Evolutionary conservation across 1,284 basidiomycete species (phyloP).

Genomic region (Athelia sp.): DNA sequence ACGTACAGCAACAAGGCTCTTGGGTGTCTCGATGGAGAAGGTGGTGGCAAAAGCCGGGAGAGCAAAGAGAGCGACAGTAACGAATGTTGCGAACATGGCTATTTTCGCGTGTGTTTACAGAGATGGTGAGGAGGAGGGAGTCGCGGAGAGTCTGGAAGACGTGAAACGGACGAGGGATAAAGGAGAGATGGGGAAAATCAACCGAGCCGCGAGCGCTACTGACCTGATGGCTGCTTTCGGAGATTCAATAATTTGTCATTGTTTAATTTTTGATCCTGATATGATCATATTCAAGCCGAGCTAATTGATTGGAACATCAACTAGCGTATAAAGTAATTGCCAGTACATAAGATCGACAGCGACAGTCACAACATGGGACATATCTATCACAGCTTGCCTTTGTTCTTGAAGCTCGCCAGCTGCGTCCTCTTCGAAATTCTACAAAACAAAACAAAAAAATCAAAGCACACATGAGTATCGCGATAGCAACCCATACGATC

Average conservation of each 20-base stretch:
- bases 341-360: not conserved
- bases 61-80: constrained; percentile 65
- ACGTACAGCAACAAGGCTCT: constrained; percentile 45
- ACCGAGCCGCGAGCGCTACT: not conserved
- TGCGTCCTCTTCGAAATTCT: constrained; percentile 77
- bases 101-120: not conserved
- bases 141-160: constrained; percentile 23
- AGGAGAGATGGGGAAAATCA: constrained; percentile 2
- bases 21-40: constrained; percentile 47
- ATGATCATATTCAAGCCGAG: not conserved
- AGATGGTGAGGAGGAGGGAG: constrained; percentile 20
- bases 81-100: constrained; percentile 72
- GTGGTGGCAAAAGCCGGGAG: constrained; percentile 49
- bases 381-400: constrained; percentile 43
- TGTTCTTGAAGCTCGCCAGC: constrained; percentile 66
- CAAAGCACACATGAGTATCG: constrained; percentile 5
- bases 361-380: constrained; percentile 7
- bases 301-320: no score
- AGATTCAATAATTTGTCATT: constrained; percentile 1
- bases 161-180: constrained; percentile 17
- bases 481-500: constrained; percentile 2
- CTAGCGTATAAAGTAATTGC: no score
- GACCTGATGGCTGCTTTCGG: constrained; percentile 1
- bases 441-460: constrained; percentile 10
- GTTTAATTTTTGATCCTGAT: not conserved